Percentiles rank a stretch among this genome's conserved stretches.
These are phyloP conservation scores for Chalciporus sphaerocephalus DNA, from an alignment of 768 basidiomycete species.

Conservation along the genomic window DNA sequence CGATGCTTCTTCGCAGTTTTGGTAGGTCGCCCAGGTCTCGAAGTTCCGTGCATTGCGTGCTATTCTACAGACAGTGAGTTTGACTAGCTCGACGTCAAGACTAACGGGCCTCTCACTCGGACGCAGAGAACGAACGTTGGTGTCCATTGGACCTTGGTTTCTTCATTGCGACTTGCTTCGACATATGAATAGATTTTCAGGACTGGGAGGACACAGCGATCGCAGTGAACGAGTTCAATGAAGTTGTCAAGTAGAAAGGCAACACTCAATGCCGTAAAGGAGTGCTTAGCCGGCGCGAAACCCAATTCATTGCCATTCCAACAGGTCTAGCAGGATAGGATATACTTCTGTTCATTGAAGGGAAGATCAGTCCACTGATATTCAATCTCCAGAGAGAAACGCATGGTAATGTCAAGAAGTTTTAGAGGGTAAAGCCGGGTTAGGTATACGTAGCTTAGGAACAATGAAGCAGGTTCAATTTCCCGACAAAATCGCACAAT, in stretches of 20 bases:
- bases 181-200: conserved; percentile 11
- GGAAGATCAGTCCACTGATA: not conserved
- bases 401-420: conserved; percentile 1
- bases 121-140: conserved; percentile 42
- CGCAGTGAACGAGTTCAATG: conserved; percentile 2
- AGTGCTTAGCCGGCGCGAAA: not conserved
- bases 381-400: not conserved
- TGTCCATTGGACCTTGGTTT: conserved; percentile 15
- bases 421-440: not conserved
- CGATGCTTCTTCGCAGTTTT: conserved; percentile 47
- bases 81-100: not conserved
- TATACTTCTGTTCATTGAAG: no score
- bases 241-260: conserved; percentile 5
- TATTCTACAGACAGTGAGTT: conserved; percentile 34
- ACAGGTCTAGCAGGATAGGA: no score
- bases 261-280: conserved; percentile 16
- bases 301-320: not conserved
- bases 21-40: conserved; percentile 48
- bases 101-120: conserved; percentile 34
- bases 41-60: conserved; percentile 46
- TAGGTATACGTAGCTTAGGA: not conserved
- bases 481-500: no score
- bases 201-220: not conserved
- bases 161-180: conserved; percentile 13
- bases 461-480: not conserved